These are phyloP conservation scores for Coffea humblotiana DNA, from an alignment of 305 asterid species.

Conservation along the genomic window DNA sequence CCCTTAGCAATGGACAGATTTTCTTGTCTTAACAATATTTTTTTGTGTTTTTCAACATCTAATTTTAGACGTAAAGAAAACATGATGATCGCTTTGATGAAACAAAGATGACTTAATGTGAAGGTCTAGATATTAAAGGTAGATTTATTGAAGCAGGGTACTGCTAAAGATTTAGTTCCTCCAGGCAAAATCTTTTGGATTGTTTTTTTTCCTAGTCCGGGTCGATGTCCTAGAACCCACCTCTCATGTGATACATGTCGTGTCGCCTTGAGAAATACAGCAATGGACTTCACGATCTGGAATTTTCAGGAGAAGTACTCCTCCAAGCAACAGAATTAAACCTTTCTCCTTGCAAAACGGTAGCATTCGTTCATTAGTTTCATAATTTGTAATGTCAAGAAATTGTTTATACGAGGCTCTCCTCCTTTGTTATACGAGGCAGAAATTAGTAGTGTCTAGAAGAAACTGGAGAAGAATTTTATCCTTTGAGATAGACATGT, in stretches of 20 bases:
- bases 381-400: not conserved
- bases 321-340: not conserved
- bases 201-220: not conserved
- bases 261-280: not conserved
- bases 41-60: conserved; percentile 9
- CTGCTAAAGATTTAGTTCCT: conserved; percentile 1
- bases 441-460: not conserved
- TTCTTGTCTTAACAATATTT: not conserved
- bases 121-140: not conserved
- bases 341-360: not conserved
- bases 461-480: no score
- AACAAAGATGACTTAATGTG: not conserved
- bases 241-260: no score
- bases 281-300: no score
- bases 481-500: not conserved
- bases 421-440: not conserved
- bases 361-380: not conserved
- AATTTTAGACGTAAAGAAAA: conserved; percentile 14
- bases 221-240: conserved; percentile 5
- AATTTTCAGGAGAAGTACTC: not conserved
- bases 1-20: conserved; percentile 2
- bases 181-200: conserved; percentile 11
- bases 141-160: not conserved
- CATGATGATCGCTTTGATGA: not conserved
- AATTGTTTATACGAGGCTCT: not conserved